phyloP scores from a whole-genome alignment of 208 protist genomes.

The Acanthamoeba sp. region DNA sequence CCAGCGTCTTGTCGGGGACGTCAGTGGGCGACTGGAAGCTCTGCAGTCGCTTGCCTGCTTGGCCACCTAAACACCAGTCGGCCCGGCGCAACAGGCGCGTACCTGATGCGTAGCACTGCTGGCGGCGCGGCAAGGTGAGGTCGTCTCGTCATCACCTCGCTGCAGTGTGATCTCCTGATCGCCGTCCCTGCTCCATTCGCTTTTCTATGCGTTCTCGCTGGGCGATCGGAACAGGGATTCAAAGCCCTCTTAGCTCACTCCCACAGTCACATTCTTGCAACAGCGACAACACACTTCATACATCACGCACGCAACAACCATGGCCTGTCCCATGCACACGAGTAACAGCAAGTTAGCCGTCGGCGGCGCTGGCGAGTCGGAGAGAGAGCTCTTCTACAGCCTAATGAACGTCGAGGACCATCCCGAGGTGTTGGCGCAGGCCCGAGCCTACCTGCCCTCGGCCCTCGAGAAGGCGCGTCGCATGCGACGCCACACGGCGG shows the following conservation, averaged over 20 bases:
- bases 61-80: too few species aligned
- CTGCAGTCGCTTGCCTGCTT: too few species aligned
- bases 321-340: not conserved
- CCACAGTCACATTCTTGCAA: not conserved
- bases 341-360: not conserved
- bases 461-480: not conserved
- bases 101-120: too few species aligned
- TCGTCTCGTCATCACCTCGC: not conserved
- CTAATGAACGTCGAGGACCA: not conserved
- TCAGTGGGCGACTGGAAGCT: too few species aligned
- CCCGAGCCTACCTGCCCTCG: not conserved
- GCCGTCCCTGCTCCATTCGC: not conserved
- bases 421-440: not conserved
- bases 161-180: not conserved
- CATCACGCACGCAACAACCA: not conserved
- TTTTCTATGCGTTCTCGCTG: not conserved
- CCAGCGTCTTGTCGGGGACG: not conserved
- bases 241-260: not conserved
- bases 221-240: not conserved
- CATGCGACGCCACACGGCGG: not conserved
- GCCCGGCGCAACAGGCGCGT: too few species aligned
- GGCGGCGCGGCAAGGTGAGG: not conserved
- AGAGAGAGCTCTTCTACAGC: slow-evolving; percentile 16
- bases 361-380: not conserved
- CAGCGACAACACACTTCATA: not conserved